Conservation (phyloP, 1,139 yeast genomes). For the Nadsonia starkeyi-henricii region DNA sequence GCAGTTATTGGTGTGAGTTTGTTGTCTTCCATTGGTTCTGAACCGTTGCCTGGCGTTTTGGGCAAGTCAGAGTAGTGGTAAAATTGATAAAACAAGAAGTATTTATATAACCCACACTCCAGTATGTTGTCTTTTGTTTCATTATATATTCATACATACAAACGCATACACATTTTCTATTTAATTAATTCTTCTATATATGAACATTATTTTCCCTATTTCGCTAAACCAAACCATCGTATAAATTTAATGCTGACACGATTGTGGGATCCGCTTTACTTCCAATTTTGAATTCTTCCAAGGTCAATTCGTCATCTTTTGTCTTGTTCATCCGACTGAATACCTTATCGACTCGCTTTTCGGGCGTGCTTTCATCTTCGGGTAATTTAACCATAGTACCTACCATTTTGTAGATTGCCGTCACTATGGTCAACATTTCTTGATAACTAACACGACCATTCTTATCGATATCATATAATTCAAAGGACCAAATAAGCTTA, state of each 20-base stretch:
- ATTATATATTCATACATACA: background rate
- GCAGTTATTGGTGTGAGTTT: slow-evolving; percentile 43
- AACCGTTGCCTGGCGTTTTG: slow-evolving; percentile 56
- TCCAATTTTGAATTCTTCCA: slow-evolving; percentile 75
- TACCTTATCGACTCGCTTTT: slow-evolving; percentile 67
- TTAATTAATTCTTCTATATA: background rate
- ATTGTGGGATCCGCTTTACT: slow-evolving; percentile 75
- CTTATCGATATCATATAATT: slow-evolving; percentile 67
- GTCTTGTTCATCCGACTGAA: slow-evolving; percentile 63
- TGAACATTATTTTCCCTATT: background rate
- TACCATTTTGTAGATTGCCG: slow-evolving; percentile 86
- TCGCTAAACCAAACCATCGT: slow-evolving; percentile 29
- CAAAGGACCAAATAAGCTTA: slow-evolving; percentile 70
- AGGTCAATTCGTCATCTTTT: slow-evolving; percentile 49
- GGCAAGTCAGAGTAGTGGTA: slow-evolving; percentile 17
- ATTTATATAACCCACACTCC: too few species aligned
- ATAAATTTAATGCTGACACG: slow-evolving; percentile 61
- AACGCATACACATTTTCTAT: background rate
- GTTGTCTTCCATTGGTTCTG: slow-evolving; percentile 39
- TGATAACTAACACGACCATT: slow-evolving; percentile 62
- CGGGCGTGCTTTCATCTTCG: slow-evolving; percentile 90
- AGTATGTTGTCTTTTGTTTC: background rate
- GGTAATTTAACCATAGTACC: slow-evolving; percentile 88
- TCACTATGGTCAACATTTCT: slow-evolving; percentile 68
- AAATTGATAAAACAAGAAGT: background rate